Base-by-base conservation (phyloP, 305 asterid species). In the Fraxinus nigra region DNA sequence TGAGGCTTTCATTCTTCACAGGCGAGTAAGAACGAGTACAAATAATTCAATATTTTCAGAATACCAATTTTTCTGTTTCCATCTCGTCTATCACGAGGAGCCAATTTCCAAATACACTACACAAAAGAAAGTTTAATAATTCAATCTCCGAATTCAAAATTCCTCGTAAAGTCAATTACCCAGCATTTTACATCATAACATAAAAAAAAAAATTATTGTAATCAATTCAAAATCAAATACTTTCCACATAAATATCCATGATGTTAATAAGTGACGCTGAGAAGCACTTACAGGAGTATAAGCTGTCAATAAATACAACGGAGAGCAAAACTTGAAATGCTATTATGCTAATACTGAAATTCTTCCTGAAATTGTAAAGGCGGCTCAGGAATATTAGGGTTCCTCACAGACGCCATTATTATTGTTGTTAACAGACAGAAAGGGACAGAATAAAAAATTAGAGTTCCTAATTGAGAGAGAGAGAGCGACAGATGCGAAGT, bases 321-420 rank as follows among this genome's bases (percentile, higher is more conserved):
- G 7, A 54, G 11, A 59, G 30, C 48, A 35, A 80, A 80, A 73
- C 76, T 28, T 3, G 13, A 28, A 65, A 77, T 51, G 81, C 75
- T n/a, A 24, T 56, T 70, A 67, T 63, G 79, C 14, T 54, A 33
- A 35, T 22, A 74, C 73, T 4, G 70, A 14, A 61, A 56, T 79
- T 88, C 79, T 54, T 82, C 84, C 28, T 20, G 85, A 63, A 81
- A 87, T 75, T 84, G 87, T 79, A 84, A 56, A 67, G 93, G 93
- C 97, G 96, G 96, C 96, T 79, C 85, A 77, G 76, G 85, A 82
- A 80, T 70, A 87, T 86, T 88, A 90, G 92, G 91, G 95, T 80
- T 92, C 78, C 84, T 48, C 82, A 75, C 40, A 77, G 86, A 84
- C 87, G 85, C 89, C 96, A 93, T 92, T 87, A 88, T 85, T 81